These are phyloP conservation scores for Rhipidocladum racemiflorum DNA, from an alignment of 176 grass and related monocot species.

Conservation along the genomic window DNA sequence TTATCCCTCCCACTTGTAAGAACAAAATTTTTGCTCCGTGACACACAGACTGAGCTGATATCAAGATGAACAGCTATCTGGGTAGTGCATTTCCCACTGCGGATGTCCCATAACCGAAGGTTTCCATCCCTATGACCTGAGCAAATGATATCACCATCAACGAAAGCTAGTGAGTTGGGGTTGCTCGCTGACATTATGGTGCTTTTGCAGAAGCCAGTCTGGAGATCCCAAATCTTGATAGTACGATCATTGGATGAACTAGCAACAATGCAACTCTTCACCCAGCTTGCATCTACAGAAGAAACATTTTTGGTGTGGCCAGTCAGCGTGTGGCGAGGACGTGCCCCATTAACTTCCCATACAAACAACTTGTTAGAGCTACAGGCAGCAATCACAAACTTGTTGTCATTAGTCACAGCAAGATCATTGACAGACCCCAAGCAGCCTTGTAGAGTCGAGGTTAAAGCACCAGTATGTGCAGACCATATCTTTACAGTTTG, in stretches of 20 bases:
- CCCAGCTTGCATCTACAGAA: conserved; percentile 75
- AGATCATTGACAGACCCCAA: conserved; percentile 90
- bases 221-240: conserved; percentile 97
- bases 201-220: conserved; percentile 80
- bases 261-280: conserved; percentile 55
- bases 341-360: conserved; percentile 73
- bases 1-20: conserved; percentile 92
- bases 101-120: conserved; percentile 72
- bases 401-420: conserved; percentile 90
- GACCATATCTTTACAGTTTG: conserved; percentile 94
- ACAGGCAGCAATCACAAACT: conserved; percentile 81
- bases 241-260: conserved; percentile 84
- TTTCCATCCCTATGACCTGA: conserved; percentile 97
- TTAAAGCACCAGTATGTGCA: conserved; percentile 64
- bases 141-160: conserved; percentile 70
- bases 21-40: conserved; percentile 64
- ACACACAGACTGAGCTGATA: conserved; percentile 77
- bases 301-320: conserved; percentile 87
- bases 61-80: conserved; percentile 70
- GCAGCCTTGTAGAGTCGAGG: conserved; percentile 67
- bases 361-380: conserved; percentile 97
- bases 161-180: conserved; percentile 83
- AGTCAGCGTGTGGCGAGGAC: conserved; percentile 82
- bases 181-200: conserved; percentile 90
- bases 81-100: conserved; percentile 60